A percentile compares a stretch with the other conserved stretches of the same genome.
Conservation (phyloP, 306 rosid species). For the Rosa lucieae region DNA sequence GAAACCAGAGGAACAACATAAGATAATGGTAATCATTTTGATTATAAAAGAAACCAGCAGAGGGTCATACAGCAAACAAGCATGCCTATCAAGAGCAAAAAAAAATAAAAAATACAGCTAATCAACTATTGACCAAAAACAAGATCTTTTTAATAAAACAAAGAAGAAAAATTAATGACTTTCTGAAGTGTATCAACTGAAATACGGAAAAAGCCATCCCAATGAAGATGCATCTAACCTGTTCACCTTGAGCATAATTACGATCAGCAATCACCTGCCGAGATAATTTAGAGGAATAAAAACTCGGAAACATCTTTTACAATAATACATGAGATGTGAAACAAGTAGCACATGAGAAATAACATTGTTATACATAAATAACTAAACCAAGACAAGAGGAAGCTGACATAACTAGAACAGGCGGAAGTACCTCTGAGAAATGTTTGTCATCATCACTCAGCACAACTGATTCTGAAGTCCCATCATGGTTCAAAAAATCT, state of each 20-base stretch:
- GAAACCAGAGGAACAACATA: background rate
- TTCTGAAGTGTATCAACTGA: background rate
- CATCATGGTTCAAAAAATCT: constrained; percentile 79
- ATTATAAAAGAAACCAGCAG: background rate
- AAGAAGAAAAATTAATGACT: background rate
- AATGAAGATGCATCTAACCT: constrained; percentile 46
- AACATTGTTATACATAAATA: background rate
- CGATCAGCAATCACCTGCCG: constrained; percentile 69
- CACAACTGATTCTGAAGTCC: constrained; percentile 63
- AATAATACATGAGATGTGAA: background rate
- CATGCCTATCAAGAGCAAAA: background rate
- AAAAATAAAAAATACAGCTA: background rate
- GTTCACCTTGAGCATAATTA: constrained; percentile 64
- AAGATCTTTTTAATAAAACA: background rate
- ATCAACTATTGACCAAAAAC: background rate
- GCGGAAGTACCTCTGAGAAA: constrained; percentile 52
- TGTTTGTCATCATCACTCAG: constrained; percentile 62
- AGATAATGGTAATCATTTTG: background rate
- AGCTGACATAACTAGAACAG: background rate
- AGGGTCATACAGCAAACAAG: background rate
- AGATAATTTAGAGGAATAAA: constrained; percentile 22
- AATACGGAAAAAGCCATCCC: background rate
- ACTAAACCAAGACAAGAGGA: background rate
- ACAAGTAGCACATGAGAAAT: background rate
- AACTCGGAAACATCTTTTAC: background rate